Evolutionary conservation across 148 eudicot species (phyloP), one percentile per base, ranked within the genome.

Genomic region (Camellia sinensis): DNA sequence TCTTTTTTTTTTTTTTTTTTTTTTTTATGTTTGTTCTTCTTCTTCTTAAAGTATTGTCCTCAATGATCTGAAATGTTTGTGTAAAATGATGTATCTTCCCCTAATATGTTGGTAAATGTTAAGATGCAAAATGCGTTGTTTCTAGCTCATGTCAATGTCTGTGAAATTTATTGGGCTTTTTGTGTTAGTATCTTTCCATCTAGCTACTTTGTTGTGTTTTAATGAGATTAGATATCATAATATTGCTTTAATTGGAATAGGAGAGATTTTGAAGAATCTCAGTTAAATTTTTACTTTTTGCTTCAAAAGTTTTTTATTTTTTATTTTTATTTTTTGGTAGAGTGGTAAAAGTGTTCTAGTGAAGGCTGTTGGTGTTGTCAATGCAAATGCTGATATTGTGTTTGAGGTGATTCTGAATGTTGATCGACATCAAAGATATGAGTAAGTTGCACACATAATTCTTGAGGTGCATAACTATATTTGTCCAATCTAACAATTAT

Each of bases 331-430:
- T 29, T 29, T 29, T 29, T 29, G 37, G 74, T 74, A 92, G 99
- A 84, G 74, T 84, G 88, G 90, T 82, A 93, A 89, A 89, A 87
- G 90, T 79, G 90, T 91, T 77, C 92, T 96, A 75, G 95, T 96
- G 86, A 96, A 96, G 88, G 97, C 98, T 76, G 95, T 93, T 79
- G 99, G 90, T 76, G 90, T 93, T 79, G 88, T 96, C 53, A 90
- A 91, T 83, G 92, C 95, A 12, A 87, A 84, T 84, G 94, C 94
- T 21, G 98, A 92, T 85, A 80, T 92, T 80, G 95, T 90, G 78
- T 93, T 96, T 84, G 97, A 96, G 79, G 89, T 91, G 80, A 84
- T 96, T 81, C 76, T 91, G 87, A 89, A 87, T 81, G 87, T 86
- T 86, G 92, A 92, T 73, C 89, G 93, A 37, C 88, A 87, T 61